Evolutionary conservation across 2,329 filamentous ascomycete genomes (phyloP).

Genomic region (Trichoderma pleuroti): DNA sequence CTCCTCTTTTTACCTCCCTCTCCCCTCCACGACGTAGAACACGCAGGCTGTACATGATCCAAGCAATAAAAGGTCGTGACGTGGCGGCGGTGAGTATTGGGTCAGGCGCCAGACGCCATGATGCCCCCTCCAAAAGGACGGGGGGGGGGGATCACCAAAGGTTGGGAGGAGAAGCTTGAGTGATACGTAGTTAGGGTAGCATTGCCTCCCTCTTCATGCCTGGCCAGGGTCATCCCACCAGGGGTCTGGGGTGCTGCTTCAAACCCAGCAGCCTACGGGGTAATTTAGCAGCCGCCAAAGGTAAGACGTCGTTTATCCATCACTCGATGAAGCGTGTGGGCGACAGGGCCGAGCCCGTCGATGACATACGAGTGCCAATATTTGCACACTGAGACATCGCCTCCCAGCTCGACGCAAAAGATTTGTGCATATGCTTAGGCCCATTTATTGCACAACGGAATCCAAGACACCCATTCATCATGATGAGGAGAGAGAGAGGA

Average conservation of each 20-base stretch:
- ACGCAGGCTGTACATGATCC: background rate
- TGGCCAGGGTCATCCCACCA: background rate
- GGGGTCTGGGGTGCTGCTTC: background rate
- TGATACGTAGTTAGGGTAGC: constrained; percentile 12
- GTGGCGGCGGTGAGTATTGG: constrained; percentile 20
- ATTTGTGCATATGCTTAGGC: background rate
- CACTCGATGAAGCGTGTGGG: background rate
- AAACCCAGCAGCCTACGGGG: background rate
- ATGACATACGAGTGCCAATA: background rate
- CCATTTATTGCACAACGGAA: background rate
- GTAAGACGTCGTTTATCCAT: background rate
- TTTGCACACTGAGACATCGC: background rate
- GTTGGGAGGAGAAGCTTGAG: background rate
- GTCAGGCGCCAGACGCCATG: constrained; percentile 12
- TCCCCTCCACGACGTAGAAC: background rate
- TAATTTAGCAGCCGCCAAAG: background rate
- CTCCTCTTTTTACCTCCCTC: constrained; percentile 7
- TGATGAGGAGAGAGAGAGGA: too few species aligned
- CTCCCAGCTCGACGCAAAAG: background rate
- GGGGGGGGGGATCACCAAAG: constrained; percentile 3
- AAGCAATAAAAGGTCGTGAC: constrained; percentile 15
- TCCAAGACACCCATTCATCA: background rate
- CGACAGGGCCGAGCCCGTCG: background rate
- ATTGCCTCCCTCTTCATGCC: constrained; percentile 15
- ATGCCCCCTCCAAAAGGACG: background rate